phyloP scores from a whole-genome alignment of 2,329 filamentous ascomycete species.

The Penicillium sp. region DNA sequence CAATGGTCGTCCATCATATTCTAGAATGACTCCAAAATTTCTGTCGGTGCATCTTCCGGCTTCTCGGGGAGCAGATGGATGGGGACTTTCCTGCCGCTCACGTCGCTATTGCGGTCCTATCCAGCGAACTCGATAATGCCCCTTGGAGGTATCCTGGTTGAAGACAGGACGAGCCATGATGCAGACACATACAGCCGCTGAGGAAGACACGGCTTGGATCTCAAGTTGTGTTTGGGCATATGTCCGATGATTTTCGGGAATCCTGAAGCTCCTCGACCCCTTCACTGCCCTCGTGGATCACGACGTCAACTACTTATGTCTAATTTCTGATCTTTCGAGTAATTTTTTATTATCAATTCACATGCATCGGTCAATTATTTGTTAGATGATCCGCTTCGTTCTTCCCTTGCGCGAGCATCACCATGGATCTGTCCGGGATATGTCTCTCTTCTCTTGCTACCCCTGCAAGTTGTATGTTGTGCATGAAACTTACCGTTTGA shows the following conservation, averaged over 20 bases:
- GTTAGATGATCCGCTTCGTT: too few species aligned
- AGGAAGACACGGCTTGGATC: slow-evolving; percentile 46
- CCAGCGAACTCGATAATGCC: slow-evolving; percentile 15
- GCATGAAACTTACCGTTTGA: too few species aligned
- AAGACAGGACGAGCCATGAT: slow-evolving; percentile 32
- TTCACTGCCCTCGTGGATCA: background rate
- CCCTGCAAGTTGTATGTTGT: background rate
- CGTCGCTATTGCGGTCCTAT: slow-evolving; percentile 17
- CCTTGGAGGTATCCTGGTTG: slow-evolving; percentile 12
- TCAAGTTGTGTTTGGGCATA: slow-evolving; percentile 41
- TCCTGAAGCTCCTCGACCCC: background rate
- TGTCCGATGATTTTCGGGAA: slow-evolving; percentile 3
- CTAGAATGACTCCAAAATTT: slow-evolving; percentile 13
- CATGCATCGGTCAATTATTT: too few species aligned
- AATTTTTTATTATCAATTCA: too few species aligned
- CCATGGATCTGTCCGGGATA: too few species aligned
- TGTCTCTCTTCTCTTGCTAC: background rate
- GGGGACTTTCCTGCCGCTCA: slow-evolving; percentile 23
- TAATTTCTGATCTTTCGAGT: background rate
- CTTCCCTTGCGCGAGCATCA: too few species aligned
- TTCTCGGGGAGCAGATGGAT: slow-evolving; percentile 19
- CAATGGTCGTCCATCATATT: slow-evolving; percentile 29
- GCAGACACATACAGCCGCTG: slow-evolving; percentile 39
- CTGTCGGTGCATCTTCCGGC: slow-evolving; percentile 10
- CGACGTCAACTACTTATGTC: background rate